phyloP scores from a whole-genome alignment of 768 basidiomycete genomes.

The Trametes meyenii region DNA sequence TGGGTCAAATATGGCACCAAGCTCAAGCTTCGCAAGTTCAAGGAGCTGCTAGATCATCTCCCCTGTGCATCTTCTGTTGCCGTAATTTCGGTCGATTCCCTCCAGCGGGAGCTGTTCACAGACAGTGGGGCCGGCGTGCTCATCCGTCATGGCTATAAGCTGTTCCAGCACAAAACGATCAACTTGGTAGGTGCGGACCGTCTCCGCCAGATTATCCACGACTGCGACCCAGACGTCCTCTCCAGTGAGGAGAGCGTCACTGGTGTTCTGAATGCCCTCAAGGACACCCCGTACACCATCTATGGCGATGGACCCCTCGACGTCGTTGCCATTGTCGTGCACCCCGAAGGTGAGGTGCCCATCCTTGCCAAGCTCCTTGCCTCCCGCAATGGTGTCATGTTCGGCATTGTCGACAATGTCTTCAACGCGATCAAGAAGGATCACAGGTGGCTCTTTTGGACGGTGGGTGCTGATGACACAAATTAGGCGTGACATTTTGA shows the following conservation, averaged over 20 bases:
- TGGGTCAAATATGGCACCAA: slow-evolving; percentile 99
- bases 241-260: slow-evolving; percentile 84
- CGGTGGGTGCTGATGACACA: slow-evolving; percentile 94
- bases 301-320: slow-evolving; percentile 99
- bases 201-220: slow-evolving; percentile 91
- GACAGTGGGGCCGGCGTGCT: slow-evolving; percentile 98
- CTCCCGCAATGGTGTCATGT: slow-evolving; percentile 86
- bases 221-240: slow-evolving; percentile 92
- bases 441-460: slow-evolving; percentile 94
- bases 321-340: slow-evolving; percentile 90
- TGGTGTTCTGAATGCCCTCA: slow-evolving; percentile 80
- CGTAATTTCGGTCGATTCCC: slow-evolving; percentile 88
- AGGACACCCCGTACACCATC: slow-evolving; percentile 85
- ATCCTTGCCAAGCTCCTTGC: slow-evolving; percentile 93
- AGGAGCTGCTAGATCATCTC: slow-evolving; percentile 96
- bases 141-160: slow-evolving; percentile 97
- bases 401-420: slow-evolving; percentile 96
- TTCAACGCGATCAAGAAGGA: slow-evolving; percentile 95
- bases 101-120: slow-evolving; percentile 99
- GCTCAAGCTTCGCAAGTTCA: slow-evolving; percentile 98
- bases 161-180: slow-evolving; percentile 85
- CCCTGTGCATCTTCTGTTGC: slow-evolving; percentile 98
- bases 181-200: slow-evolving; percentile 90
- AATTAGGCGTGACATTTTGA: slow-evolving; percentile 99
- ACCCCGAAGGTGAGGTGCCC: slow-evolving; percentile 85